Percentiles rank a stretch among this genome's conserved stretches.
Evolutionary conservation across 2,329 filamentous ascomycete genomes (phyloP).

Genomic region (Talaromyces verruculosus): DNA sequence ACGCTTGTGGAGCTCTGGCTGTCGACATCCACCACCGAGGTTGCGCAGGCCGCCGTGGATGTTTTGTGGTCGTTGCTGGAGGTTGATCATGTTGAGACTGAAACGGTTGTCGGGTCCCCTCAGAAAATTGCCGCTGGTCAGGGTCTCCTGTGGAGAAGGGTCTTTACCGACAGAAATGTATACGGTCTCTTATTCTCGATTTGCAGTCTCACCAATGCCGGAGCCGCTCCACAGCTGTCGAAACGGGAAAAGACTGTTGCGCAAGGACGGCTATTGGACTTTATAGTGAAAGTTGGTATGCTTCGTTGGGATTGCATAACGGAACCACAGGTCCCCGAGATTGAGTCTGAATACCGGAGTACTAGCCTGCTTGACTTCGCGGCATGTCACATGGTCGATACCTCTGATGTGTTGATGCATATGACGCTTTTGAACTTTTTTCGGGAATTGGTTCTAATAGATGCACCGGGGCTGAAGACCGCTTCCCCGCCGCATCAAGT

Average conservation of each 20-base stretch:
- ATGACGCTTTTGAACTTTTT: constrained; percentile 60
- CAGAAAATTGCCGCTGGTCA: constrained; percentile 41
- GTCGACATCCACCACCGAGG: constrained; percentile 54
- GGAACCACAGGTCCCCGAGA: constrained; percentile 51
- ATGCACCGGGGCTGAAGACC: constrained; percentile 37
- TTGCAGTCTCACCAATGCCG: constrained; percentile 47
- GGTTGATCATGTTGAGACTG: constrained; percentile 46
- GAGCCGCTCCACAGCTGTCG: constrained; percentile 42
- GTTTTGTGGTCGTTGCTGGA: constrained; percentile 55
- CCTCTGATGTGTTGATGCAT: constrained; percentile 60
- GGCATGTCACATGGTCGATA: constrained; percentile 57
- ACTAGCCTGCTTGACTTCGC: constrained; percentile 56
- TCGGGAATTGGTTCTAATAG: constrained; percentile 52
- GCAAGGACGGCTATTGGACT: constrained; percentile 60
- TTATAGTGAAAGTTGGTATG: constrained; percentile 54
- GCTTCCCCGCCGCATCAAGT: constrained; percentile 34
- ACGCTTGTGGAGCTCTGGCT: constrained; percentile 61
- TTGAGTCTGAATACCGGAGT: constrained; percentile 49
- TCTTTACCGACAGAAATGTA: constrained; percentile 61
- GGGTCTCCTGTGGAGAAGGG: constrained; percentile 60
- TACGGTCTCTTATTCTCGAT: constrained; percentile 58
- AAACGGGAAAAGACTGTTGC: constrained; percentile 59
- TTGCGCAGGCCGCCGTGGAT: constrained; percentile 56
- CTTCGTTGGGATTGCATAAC: constrained; percentile 58
- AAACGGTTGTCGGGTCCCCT: constrained; percentile 25